These are phyloP conservation scores for Clonostachys chloroleuca DNA, from an alignment of 2,329 filamentous ascomycete species.

Conservation along the genomic window DNA sequence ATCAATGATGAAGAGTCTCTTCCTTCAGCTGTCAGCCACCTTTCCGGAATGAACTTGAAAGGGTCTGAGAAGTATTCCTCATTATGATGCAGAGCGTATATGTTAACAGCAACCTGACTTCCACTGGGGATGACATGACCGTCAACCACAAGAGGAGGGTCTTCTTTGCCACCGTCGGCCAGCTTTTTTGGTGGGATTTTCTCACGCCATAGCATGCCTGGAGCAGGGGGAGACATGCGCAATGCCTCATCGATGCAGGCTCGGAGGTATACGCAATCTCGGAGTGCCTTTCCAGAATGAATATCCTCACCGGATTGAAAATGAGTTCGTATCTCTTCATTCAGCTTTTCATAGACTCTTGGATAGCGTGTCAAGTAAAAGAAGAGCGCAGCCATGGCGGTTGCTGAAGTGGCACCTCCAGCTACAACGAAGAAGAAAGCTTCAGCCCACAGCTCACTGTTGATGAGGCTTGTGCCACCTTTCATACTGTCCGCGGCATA, in stretches of 20 bases:
- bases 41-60: slow-evolving; percentile 3
- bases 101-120: slow-evolving; percentile 7
- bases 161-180: not conserved
- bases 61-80: slow-evolving; percentile 3
- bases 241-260: slow-evolving; percentile 29
- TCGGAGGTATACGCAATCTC: slow-evolving; percentile 26
- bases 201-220: slow-evolving; percentile 7
- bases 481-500: too few species aligned
- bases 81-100: slow-evolving; percentile 12
- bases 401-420: not conserved
- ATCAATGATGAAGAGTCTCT: slow-evolving; percentile 15
- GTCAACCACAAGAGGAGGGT: slow-evolving; percentile 5
- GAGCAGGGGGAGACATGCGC: slow-evolving; percentile 8
- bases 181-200: not conserved
- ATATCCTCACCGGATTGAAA: slow-evolving; percentile 21
- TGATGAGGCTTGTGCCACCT: not conserved
- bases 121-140: slow-evolving; percentile 7
- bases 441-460: not conserved
- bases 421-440: not conserved
- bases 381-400: slow-evolving; percentile 2
- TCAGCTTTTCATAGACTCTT: slow-evolving; percentile 12
- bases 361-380: slow-evolving; percentile 4
- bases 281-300: slow-evolving; percentile 17
- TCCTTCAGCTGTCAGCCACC: slow-evolving; percentile 19
- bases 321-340: slow-evolving; percentile 23